These are phyloP conservation scores for Inga oerstediana DNA, from an alignment of 306 rosid species.

Conservation along the genomic window DNA sequence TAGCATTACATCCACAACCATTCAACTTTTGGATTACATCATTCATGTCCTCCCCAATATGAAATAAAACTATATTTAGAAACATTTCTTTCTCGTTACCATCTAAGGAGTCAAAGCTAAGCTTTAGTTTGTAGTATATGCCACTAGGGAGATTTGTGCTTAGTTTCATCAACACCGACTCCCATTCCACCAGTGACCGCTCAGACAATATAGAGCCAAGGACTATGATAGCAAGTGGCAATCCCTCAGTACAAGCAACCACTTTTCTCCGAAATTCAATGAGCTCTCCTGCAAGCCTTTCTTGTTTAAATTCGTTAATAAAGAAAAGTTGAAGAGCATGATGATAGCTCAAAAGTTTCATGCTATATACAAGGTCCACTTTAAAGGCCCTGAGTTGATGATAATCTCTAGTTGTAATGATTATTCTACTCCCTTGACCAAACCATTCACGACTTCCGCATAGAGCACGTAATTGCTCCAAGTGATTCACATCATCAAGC, in stretches of 20 bases:
- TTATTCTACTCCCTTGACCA: too few species aligned
- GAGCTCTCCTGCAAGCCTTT: not conserved
- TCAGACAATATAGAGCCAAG: not conserved
- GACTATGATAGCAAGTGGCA: not conserved
- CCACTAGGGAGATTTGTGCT: not conserved
- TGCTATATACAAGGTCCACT: too few species aligned
- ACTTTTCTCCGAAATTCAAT: too few species aligned
- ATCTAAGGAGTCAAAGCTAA: not conserved
- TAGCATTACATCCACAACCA: not conserved
- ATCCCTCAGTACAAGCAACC: not conserved
- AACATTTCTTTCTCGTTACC: not conserved
- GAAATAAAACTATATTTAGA: too few species aligned
- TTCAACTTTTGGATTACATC: not conserved
- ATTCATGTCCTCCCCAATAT: not conserved
- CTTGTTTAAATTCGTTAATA: too few species aligned
- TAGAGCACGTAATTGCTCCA: too few species aligned
- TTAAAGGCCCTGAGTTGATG: too few species aligned
- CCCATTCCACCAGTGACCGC: not conserved
- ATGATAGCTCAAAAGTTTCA: too few species aligned
- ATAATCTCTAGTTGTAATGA: too few species aligned
- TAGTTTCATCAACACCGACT: not conserved
- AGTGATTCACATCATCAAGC: too few species aligned
- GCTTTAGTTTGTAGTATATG: not conserved
- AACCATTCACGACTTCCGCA: too few species aligned
- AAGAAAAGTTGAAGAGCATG: not conserved